Conservation (phyloP, 1,284 basidiomycete genomes). For the Dichomitus squalens region DNA sequence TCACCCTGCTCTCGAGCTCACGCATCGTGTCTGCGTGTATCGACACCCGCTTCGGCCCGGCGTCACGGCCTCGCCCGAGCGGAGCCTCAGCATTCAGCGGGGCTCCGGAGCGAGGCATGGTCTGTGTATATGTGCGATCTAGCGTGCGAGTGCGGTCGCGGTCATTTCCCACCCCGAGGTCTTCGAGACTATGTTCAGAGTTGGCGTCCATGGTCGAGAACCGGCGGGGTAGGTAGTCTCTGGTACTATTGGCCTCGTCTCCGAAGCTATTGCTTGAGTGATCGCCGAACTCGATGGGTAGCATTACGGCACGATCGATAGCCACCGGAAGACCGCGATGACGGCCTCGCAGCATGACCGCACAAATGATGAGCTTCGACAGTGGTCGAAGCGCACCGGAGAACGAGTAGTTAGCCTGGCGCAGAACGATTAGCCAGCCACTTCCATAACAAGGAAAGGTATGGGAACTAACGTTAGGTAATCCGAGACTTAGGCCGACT, state of each 20-base stretch:
- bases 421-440: background rate
- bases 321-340: constrained; percentile 90
- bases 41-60: background rate
- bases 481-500: constrained; percentile 81
- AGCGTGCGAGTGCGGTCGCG: background rate
- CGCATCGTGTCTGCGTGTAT: constrained; percentile 2
- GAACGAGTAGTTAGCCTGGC: constrained; percentile 76
- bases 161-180: background rate
- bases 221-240: background rate
- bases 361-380: constrained; percentile 85
- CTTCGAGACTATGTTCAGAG: background rate
- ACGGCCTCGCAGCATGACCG: constrained; percentile 92
- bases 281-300: constrained; percentile 60
- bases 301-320: constrained; percentile 84
- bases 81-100: background rate
- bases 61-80: background rate
- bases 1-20: constrained; percentile 1
- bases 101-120: no score
- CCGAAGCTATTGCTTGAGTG: background rate
- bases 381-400: constrained; percentile 78
- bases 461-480: constrained; percentile 53
- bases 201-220: background rate
- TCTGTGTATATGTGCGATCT: background rate
- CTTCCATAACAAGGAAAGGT: background rate
- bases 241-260: background rate